These are phyloP conservation scores for Boletus sp. DNA, from an alignment of 768 basidiomycete species.

Conservation along the genomic window DNA sequence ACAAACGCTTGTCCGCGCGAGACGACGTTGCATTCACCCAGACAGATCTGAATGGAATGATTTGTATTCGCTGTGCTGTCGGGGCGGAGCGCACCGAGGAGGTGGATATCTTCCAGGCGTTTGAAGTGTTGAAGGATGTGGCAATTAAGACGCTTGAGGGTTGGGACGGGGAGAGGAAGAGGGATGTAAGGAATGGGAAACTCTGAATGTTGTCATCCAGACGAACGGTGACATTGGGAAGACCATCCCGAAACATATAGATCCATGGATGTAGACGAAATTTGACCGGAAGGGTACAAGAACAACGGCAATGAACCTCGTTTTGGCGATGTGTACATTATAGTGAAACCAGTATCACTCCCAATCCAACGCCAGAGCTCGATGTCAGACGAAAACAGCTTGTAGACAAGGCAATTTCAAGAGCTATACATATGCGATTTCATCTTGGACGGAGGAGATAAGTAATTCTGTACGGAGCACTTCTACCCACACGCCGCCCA, in stretches of 20 bases:
- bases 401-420: neutral
- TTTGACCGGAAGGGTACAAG: neutral
- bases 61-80: constrained; percentile 76
- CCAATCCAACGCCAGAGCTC: no score
- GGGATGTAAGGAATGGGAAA: neutral
- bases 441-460: neutral
- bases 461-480: no score
- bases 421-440: neutral
- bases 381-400: neutral
- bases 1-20: constrained; percentile 53
- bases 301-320: no score
- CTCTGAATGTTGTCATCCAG: neutral
- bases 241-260: neutral
- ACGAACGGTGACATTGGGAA: neutral
- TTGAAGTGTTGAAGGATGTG: constrained; percentile 55
- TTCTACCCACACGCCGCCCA: no score
- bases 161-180: constrained; percentile 30
- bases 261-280: neutral
- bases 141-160: constrained; percentile 45
- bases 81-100: constrained; percentile 69
- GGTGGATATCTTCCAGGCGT: constrained; percentile 61
- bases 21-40: constrained; percentile 75
- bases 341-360: neutral
- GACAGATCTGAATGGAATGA: constrained; percentile 68
- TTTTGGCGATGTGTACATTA: neutral